Conservation (phyloP, 192 early-diverging fungal genomes). For the Coemansia sp. region DNA sequence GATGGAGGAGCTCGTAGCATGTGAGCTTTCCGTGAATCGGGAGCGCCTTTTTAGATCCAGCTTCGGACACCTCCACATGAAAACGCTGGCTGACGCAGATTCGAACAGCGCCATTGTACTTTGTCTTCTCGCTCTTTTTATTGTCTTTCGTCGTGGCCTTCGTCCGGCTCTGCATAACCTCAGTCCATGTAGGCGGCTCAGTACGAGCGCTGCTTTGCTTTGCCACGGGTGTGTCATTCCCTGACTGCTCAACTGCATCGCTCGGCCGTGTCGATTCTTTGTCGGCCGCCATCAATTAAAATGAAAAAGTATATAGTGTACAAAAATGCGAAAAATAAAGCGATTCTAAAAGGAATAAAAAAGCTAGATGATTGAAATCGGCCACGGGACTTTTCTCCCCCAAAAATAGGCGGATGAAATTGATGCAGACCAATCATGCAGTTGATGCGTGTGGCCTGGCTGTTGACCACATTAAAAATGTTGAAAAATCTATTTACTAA, state of each 20-base stretch:
- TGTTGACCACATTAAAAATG: too few species aligned
- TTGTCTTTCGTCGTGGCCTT: not conserved
- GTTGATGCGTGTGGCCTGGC: too few species aligned
- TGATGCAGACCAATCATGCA: too few species aligned
- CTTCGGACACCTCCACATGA: not conserved
- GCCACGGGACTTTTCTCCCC: too few species aligned
- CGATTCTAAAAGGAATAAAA: too few species aligned
- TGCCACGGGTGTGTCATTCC: not conserved
- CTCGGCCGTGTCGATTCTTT: not conserved
- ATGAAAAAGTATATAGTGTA: not conserved
- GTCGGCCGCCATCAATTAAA: not conserved
- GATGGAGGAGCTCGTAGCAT: conserved; percentile 15
- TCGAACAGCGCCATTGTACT: not conserved
- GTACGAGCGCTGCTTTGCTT: not conserved
- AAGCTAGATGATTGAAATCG: too few species aligned
- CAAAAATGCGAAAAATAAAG: not conserved
- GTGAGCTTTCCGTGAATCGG: not conserved
- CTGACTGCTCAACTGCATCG: not conserved
- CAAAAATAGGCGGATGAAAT: too few species aligned
- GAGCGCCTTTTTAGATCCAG: not conserved
- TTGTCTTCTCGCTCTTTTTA: not conserved
- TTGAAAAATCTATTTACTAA: not conserved
- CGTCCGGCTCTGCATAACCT: conserved; percentile 18
- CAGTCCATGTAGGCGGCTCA: conserved; percentile 15
- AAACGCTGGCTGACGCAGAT: not conserved